Base-by-base conservation (phyloP, 768 basidiomycete species). In the Boletus coccyginus region DNA sequence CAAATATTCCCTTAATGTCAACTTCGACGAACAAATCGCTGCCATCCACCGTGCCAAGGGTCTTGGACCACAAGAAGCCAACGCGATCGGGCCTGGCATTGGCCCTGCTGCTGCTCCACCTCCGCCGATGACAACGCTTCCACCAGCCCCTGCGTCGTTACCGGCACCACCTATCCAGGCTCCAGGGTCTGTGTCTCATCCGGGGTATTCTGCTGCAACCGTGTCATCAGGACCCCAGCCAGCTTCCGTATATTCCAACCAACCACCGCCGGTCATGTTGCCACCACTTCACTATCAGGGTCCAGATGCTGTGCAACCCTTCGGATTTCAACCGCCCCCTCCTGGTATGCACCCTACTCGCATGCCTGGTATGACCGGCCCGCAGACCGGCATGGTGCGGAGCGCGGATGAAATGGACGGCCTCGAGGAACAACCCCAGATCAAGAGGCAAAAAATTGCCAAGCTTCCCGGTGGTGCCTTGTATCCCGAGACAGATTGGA, bases 21-120 rank as follows among this genome's bases (percentile, higher is more conserved):
- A 94, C 70, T 87, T 98, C 70, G 94, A 98, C 75, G 94, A 98
- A 67, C 97, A 99, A 70, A 99, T 99, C 70, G 92, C 92, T 43
- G 93, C 94, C 46, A 94, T 98, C 56, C 95, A 97, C 74, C 89
- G 89, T 55, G 84, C 93, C 27, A 93, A 94, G 70, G 94, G 93
- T 73, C 82, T 96, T 33, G 88, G 90, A 61, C 89, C 87, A 50
- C 87, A 90, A 78, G 90, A 91, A 46, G 73, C 74, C 43, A 87
- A 87, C 58, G 89, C 88, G 3, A 91, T 93, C 51, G 92, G 92
- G 3, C 92, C 91, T 53, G 90, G 92, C 27, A 92, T 94, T 58
- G 92, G 90, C 1, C 90, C 92, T 46, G 84, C 85, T 13, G 84
- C 87, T n/a, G 82, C 80, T 36, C 88, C 85, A 40, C 81, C 85